Percentiles rank a stretch among this genome's conserved stretches.
Conservation (phyloP, 2,329 filamentous ascomycete genomes). For the Botrytis medusae region DNA sequence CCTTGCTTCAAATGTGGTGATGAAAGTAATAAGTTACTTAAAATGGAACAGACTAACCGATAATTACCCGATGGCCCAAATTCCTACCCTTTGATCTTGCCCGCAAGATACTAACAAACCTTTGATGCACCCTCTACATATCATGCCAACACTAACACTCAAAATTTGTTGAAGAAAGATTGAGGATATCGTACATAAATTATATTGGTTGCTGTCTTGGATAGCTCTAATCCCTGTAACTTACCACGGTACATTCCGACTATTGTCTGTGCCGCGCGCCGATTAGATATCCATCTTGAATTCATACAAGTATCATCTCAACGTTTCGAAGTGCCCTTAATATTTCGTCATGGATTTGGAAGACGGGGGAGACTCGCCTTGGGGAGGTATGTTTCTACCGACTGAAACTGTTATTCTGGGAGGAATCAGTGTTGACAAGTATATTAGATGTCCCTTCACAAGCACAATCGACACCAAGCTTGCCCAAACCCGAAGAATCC, state of each 20-base stretch:
- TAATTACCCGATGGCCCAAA: not conserved
- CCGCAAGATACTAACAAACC: not conserved
- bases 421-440: slow-evolving; percentile 25
- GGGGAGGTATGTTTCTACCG: slow-evolving; percentile 44
- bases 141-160: not conserved
- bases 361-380: slow-evolving; percentile 47
- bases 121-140: not conserved
- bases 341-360: slow-evolving; percentile 44
- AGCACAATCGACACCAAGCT: slow-evolving; percentile 38
- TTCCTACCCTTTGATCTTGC: not conserved
- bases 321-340: not conserved
- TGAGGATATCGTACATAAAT: not conserved
- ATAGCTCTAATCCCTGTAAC: slow-evolving; percentile 1
- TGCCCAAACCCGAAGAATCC: slow-evolving; percentile 33
- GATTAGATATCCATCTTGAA: slow-evolving; percentile 9
- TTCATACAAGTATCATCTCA: not conserved
- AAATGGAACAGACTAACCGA: not conserved
- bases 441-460: slow-evolving; percentile 45
- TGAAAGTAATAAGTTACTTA: not conserved
- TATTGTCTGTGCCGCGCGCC: slow-evolving; percentile 3
- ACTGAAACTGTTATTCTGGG: not conserved
- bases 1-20: not conserved
- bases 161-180: not conserved
- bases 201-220: not conserved
- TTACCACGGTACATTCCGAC: slow-evolving; percentile 10